Evolutionary conservation across 2,329 filamentous ascomycete genomes (phyloP).

Genomic region (Cladosporium oxysporum): DNA sequence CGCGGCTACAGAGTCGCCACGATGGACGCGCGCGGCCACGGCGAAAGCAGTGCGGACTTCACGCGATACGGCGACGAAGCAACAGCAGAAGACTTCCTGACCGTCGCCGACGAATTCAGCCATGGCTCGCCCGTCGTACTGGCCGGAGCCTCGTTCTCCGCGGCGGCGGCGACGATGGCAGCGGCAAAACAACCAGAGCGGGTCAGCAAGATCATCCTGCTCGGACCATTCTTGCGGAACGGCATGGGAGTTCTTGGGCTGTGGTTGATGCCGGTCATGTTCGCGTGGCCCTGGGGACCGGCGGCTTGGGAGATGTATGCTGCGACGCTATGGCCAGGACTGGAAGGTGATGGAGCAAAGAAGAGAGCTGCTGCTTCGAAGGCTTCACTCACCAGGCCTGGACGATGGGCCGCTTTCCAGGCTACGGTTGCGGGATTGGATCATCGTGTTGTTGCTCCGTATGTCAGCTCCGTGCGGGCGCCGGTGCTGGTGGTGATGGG

Average conservation of each 20-base stretch:
- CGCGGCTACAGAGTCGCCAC: slow-evolving; percentile 18
- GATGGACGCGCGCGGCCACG: slow-evolving; percentile 21
- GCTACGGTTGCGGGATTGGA: slow-evolving; percentile 16
- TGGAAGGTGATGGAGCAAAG: slow-evolving; percentile 1
- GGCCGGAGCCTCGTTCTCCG: slow-evolving; percentile 18
- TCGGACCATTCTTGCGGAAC: slow-evolving; percentile 19
- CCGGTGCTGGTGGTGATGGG: slow-evolving; percentile 21
- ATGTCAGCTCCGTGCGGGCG: slow-evolving; percentile 9
- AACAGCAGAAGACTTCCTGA: slow-evolving; percentile 21
- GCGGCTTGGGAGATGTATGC: slow-evolving; percentile 19
- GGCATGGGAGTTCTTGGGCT: slow-evolving; percentile 13
- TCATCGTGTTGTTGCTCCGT: slow-evolving; percentile 20
- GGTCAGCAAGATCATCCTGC: slow-evolving; percentile 15
- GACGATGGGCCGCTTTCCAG: slow-evolving; percentile 21
- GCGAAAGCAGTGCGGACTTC: slow-evolving; percentile 21
- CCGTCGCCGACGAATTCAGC: slow-evolving; percentile 13
- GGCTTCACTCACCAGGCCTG: slow-evolving; percentile 7
- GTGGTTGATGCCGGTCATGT: slow-evolving; percentile 15
- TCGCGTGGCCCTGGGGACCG: slow-evolving; percentile 21
- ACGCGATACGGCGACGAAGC: slow-evolving; percentile 19
- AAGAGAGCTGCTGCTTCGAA: slow-evolving; percentile 5
- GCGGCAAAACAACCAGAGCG: slow-evolving; percentile 12
- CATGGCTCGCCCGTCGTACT: slow-evolving; percentile 16
- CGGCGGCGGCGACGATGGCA: slow-evolving; percentile 19
- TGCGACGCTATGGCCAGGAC: slow-evolving; percentile 20